Evolutionary conservation across 371 early-diverging fungal genomes (phyloP).

Genomic region (Mortierella sp.): DNA sequence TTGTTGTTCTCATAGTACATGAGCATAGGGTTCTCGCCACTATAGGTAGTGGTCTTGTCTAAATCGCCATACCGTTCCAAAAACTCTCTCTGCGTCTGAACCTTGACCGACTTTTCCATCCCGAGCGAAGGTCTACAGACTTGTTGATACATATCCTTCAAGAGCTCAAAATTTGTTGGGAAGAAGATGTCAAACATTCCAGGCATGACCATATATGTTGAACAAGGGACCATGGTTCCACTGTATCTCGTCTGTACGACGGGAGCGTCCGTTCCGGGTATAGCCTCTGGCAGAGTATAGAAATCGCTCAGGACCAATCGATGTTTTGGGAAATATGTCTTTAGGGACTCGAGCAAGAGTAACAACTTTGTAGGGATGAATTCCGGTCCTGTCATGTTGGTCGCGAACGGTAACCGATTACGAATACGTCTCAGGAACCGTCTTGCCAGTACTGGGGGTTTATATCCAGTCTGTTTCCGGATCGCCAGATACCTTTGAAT

Average conservation of each 20-base stretch:
- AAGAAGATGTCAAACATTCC: conserved; percentile 99
- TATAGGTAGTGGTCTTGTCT: conserved; percentile 78
- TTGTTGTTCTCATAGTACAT: conserved; percentile 95
- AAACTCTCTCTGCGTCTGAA: conserved; percentile 87
- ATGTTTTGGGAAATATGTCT: conserved; percentile 87
- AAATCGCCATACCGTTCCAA: conserved; percentile 83
- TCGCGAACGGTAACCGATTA: conserved; percentile 80
- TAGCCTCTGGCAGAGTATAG: conserved; percentile 82
- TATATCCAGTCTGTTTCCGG: conserved; percentile 70
- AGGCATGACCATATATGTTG: conserved; percentile 94
- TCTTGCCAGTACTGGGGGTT: conserved; percentile 71
- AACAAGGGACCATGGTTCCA: conserved; percentile 93
- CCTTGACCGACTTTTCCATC: conserved; percentile 63
- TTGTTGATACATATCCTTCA: conserved; percentile 80
- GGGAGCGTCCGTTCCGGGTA: conserved; percentile 88
- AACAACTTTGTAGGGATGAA: conserved; percentile 94
- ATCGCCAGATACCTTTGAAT: conserved; percentile 77
- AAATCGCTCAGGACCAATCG: conserved; percentile 94
- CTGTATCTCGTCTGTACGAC: conserved; percentile 95
- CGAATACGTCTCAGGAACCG: conserved; percentile 64
- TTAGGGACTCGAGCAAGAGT: conserved; percentile 80
- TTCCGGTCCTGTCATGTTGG: conserved; percentile 87
- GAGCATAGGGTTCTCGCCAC: conserved; percentile 95
- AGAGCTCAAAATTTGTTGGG: conserved; percentile 94
- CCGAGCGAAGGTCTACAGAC: conserved; percentile 68